Conservation (phyloP, 2,329 filamentous ascomycete species). For the Cordyceps cicadae region DNA sequence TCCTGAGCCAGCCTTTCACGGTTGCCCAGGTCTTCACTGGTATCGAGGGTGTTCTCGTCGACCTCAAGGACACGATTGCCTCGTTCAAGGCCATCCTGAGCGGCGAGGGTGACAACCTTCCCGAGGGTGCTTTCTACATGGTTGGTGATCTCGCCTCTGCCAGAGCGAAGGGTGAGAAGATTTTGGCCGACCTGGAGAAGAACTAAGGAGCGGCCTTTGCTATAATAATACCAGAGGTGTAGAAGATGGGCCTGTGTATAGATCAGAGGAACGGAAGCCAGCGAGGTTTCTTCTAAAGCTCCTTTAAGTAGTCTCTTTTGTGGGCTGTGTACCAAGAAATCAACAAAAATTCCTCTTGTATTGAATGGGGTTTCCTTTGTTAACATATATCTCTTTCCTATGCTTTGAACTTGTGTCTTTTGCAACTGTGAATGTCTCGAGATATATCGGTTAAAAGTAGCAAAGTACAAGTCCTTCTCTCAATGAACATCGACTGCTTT, state of each 20-base stretch:
- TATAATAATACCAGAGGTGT: slow-evolving; percentile 28
- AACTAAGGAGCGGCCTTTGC: slow-evolving; percentile 35
- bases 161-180: slow-evolving; percentile 98
- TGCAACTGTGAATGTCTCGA: background rate
- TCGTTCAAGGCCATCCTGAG: slow-evolving; percentile 96
- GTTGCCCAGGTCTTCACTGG: slow-evolving; percentile 74
- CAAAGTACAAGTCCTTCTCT: too few relatives aligned
- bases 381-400: slow-evolving; percentile 7
- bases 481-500: too few relatives aligned
- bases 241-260: slow-evolving; percentile 45
- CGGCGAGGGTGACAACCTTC: slow-evolving; percentile 92
- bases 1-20: slow-evolving; percentile 98
- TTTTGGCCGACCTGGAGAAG: slow-evolving; percentile 85
- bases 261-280: slow-evolving; percentile 45
- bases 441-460: too few relatives aligned
- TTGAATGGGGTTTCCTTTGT: slow-evolving; percentile 22
- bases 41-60: slow-evolving; percentile 94
- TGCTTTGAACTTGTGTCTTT: background rate
- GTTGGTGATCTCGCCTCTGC: slow-evolving; percentile 92
- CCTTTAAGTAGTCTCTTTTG: slow-evolving; percentile 47
- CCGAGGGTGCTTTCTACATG: slow-evolving; percentile 95
- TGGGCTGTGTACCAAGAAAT: slow-evolving; percentile 56
- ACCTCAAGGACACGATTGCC: slow-evolving; percentile 95
- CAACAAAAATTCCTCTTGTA: slow-evolving; percentile 39
- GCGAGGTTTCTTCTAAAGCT: slow-evolving; percentile 42